Conservation (phyloP, 495 filamentous ascomycete genomes). For the Penicillium roqueforti region DNA sequence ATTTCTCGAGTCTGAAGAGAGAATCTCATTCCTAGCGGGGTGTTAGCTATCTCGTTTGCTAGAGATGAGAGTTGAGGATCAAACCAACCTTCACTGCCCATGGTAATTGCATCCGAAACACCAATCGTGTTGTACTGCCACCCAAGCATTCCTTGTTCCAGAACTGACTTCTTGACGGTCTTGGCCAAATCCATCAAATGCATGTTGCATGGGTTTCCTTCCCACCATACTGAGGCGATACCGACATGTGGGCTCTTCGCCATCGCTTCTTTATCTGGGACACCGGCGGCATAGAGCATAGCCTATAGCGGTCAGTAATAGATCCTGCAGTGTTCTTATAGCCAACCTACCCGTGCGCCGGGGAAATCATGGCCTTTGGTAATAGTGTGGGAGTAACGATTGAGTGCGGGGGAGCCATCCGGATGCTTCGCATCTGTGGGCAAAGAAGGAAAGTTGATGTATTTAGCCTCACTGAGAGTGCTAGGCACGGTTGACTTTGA, state of each 20-base stretch:
- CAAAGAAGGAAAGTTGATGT: slow-evolving; percentile 58
- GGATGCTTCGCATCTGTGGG: slow-evolving; percentile 51
- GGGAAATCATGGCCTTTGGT: slow-evolving; percentile 88
- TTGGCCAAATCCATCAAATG: slow-evolving; percentile 79
- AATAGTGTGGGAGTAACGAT: slow-evolving; percentile 66
- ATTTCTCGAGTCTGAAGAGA: slow-evolving; percentile 93
- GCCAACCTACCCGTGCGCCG: slow-evolving; percentile 69
- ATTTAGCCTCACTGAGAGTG: slow-evolving; percentile 46
- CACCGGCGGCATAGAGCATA: slow-evolving; percentile 93
- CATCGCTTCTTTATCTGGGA: slow-evolving; percentile 80
- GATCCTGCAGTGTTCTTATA: background rate
- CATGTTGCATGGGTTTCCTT: slow-evolving; percentile 89
- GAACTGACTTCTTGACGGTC: slow-evolving; percentile 78
- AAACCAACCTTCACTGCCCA: slow-evolving; percentile 82
- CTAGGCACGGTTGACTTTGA: slow-evolving; percentile 20
- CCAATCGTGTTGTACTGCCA: slow-evolving; percentile 96
- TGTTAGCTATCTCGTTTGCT: background rate
- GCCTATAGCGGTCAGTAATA: slow-evolving; percentile 49
- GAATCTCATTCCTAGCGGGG: slow-evolving; percentile 77
- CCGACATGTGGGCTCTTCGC: slow-evolving; percentile 89
- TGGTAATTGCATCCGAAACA: slow-evolving; percentile 91
- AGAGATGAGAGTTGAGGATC: background rate
- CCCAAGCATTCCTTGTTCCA: slow-evolving; percentile 81
- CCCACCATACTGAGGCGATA: slow-evolving; percentile 92
- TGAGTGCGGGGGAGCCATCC: slow-evolving; percentile 62